phyloP scores from a whole-genome alignment of 2,329 filamentous ascomycete genomes.

The Colletotrichum paranaense region DNA sequence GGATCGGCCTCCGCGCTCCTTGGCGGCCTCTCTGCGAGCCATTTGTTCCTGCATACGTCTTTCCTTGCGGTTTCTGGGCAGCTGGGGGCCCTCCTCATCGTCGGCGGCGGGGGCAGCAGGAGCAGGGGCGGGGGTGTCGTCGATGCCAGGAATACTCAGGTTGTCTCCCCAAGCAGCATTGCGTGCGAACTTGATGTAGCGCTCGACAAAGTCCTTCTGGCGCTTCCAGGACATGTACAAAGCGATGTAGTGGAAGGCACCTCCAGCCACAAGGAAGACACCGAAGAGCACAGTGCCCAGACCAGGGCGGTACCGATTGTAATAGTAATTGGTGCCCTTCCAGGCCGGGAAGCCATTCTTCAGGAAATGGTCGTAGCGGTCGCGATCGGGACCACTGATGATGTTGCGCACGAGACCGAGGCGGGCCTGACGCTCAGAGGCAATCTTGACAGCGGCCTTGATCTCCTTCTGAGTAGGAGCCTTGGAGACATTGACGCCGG shows the following conservation, averaged over 20 bases:
- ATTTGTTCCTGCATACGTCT: slow-evolving; percentile 91
- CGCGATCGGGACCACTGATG: slow-evolving; percentile 81
- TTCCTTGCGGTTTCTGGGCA: slow-evolving; percentile 83
- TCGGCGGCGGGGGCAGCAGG: slow-evolving; percentile 56
- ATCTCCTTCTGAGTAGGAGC: slow-evolving; percentile 80
- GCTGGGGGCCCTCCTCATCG: slow-evolving; percentile 61
- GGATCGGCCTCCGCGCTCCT: slow-evolving; percentile 50
- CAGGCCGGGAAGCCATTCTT: slow-evolving; percentile 93
- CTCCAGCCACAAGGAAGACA: slow-evolving; percentile 84
- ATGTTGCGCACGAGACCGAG: slow-evolving; percentile 88
- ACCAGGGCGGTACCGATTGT: slow-evolving; percentile 91
- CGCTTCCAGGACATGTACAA: slow-evolving; percentile 89
- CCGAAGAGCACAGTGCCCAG: slow-evolving; percentile 86
- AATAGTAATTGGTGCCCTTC: slow-evolving; percentile 99
- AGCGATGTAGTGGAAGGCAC: slow-evolving; percentile 86
- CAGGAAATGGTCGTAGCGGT: slow-evolving; percentile 95
- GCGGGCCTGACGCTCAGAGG: slow-evolving; percentile 84
- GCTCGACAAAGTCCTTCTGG: slow-evolving; percentile 89
- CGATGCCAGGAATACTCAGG: slow-evolving; percentile 75
- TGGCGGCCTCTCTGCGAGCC: slow-evolving; percentile 72
- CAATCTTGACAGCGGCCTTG: slow-evolving; percentile 81
- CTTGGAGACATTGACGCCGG: slow-evolving; percentile 75
- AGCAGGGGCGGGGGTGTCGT: slow-evolving; percentile 55
- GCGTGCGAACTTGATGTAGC: slow-evolving; percentile 91
- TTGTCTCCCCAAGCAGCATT: slow-evolving; percentile 92